Base-by-base conservation (phyloP, 1,284 basidiomycete species). In the Tilletiopsis washingtonensis region DNA sequence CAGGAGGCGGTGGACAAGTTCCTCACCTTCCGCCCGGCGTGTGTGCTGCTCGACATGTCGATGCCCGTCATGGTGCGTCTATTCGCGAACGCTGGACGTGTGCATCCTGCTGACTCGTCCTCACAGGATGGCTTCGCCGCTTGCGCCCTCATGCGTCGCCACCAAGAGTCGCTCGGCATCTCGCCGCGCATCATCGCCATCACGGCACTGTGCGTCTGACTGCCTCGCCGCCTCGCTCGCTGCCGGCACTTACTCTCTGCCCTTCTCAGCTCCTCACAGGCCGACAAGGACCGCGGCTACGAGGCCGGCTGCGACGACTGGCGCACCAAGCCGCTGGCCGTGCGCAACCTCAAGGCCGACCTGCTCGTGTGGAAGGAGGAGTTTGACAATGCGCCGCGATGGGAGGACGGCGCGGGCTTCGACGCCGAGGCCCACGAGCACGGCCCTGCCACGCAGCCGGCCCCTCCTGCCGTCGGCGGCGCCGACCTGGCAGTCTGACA, bases 111-210 rank as follows among this genome's bases (percentile, higher is more conserved):
- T n/a, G n/a, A n/a, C n/a, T n/a, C n/a, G n/a, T n/a, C n/a, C n/a
- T n/a, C n/a, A n/a, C n/a, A n/a, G n/a, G 65, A 67, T 19, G 65
- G 65, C 4, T 67, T 67, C 40, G 57, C 58, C 23, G 64, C 61
- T 19, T 59, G 56, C 29, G 11, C 47, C n/a, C 55, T 60, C 45
- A 68, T 68, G 59, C 52, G 65, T 2, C 49, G 54, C 23, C 51
- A 59, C 43, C 36, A 49, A 1, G n/a, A 17, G 38, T 4, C 3
- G 15, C 19, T 37, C 5, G 42, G 19, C 7, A 45, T 54, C 32
- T 48, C 52, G 3, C 55, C 54, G 1, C 57, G 52, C 23, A 64
- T 66, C 21, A 57, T 66, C 14, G 65, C 65, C 11, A 53, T 68
- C 9, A 68, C 65, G 4, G 65, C 64, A 24, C 49, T 66, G 20